Conservation (phyloP, 306 rosid genomes). For the Lathyrus oleraceus region DNA sequence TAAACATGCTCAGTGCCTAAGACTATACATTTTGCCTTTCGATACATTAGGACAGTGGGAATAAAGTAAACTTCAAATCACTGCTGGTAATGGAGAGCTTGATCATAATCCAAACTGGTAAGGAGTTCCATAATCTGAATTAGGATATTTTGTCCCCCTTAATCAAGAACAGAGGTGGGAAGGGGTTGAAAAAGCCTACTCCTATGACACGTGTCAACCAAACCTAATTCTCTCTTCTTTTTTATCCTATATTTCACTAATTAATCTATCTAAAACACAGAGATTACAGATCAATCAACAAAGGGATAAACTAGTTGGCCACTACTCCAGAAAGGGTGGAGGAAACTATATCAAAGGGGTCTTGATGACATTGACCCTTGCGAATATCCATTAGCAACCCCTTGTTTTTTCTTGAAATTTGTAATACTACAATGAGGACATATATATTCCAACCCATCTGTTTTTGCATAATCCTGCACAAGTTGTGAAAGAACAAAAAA, state of each 20-base stretch:
- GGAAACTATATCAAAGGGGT: slow-evolving; percentile 55
- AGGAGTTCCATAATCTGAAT: slow-evolving; percentile 35
- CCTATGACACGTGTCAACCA: slow-evolving; percentile 38
- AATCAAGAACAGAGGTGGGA: slow-evolving; percentile 24
- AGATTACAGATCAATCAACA: slow-evolving; percentile 38
- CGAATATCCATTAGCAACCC: slow-evolving; percentile 67
- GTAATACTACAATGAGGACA: slow-evolving; percentile 97
- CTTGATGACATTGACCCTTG: slow-evolving; percentile 70
- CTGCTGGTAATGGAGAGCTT: slow-evolving; percentile 33
- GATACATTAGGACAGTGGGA: slow-evolving; percentile 20
- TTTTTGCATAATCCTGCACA: slow-evolving; percentile 96
- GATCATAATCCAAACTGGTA: slow-evolving; percentile 28
- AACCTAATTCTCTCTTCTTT: slow-evolving; percentile 35
- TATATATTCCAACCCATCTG: slow-evolving; percentile 96
- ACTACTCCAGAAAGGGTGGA: slow-evolving; percentile 28
- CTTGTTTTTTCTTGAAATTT: slow-evolving; percentile 90
- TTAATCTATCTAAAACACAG: slow-evolving; percentile 41
- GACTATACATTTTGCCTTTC: slow-evolving; percentile 35
- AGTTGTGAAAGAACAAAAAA: slow-evolving; percentile 20
- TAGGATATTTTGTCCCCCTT: slow-evolving; percentile 25
- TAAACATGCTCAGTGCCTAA: slow-evolving; percentile 32
- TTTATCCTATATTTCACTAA: slow-evolving; percentile 36
- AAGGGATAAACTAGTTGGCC: slow-evolving; percentile 26
- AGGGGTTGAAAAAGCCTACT: slow-evolving; percentile 33
- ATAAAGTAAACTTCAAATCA: slow-evolving; percentile 31